Percentiles rank a stretch among this genome's conserved stretches.
phyloP scores from a whole-genome alignment of 2,329 filamentous ascomycete species.

The Clarireedia hainanense region DNA sequence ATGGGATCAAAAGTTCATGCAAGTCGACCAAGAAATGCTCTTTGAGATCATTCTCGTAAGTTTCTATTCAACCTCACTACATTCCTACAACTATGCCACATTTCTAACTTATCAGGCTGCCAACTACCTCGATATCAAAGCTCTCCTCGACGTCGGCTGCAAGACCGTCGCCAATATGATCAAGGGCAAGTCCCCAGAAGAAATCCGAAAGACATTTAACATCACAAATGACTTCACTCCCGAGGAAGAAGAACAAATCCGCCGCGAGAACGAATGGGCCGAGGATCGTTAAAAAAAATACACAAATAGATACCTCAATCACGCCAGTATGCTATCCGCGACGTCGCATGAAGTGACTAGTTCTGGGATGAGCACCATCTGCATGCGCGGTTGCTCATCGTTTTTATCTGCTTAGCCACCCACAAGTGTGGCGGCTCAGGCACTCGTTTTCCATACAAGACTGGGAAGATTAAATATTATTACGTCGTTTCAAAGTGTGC shows the following conservation, averaged over 20 bases:
- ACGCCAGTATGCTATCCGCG: no score
- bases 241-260: constrained; percentile 97
- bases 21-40: constrained; percentile 99
- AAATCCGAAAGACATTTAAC: constrained; percentile 99
- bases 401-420: no score
- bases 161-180: constrained; percentile 99
- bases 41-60: constrained; percentile 96
- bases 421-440: no score
- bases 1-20: constrained; percentile 99
- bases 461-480: no score
- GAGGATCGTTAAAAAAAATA: constrained; percentile 58
- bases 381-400: no score
- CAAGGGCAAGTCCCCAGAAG: constrained; percentile 98
- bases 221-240: constrained; percentile 99
- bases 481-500: no score
- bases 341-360: no score
- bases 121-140: constrained; percentile 99
- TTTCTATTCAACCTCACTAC: constrained; percentile 16
- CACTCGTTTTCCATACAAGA: no score
- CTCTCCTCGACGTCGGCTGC: constrained; percentile 93
- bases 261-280: constrained; percentile 85
- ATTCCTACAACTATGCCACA: neutral
- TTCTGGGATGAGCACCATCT: no score
- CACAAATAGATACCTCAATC: no score
- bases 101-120: constrained; percentile 54